Conservation (phyloP, 176 grass and related monocot genomes). For the Aegilops sharonensis region DNA sequence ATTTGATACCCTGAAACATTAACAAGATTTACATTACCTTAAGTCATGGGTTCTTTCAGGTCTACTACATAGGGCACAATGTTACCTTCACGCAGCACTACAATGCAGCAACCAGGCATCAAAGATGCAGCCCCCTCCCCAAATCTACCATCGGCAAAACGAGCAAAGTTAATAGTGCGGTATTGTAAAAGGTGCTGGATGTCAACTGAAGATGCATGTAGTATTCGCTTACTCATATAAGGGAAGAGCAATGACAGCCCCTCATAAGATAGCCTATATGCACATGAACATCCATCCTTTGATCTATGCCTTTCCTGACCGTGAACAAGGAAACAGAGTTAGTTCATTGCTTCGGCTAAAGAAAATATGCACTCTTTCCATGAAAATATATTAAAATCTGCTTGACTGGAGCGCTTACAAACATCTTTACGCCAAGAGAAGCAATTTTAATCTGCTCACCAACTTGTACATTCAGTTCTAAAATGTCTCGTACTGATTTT, state of each 20-base stretch:
- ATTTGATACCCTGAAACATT: slow-evolving; percentile 37
- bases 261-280: slow-evolving; percentile 83
- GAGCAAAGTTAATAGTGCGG: slow-evolving; percentile 62
- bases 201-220: slow-evolving; percentile 57
- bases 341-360: background rate
- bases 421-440: slow-evolving; percentile 85
- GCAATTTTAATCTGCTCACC: slow-evolving; percentile 83
- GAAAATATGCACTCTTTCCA: background rate
- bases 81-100: slow-evolving; percentile 67
- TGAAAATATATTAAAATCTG: background rate
- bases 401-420: slow-evolving; percentile 55
- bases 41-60: background rate
- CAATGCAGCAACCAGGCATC: slow-evolving; percentile 75
- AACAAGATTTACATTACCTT: background rate
- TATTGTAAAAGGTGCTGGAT: slow-evolving; percentile 73
- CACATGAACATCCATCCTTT: slow-evolving; percentile 73
- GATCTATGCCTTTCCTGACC: slow-evolving; percentile 83
- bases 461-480: slow-evolving; percentile 65
- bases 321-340: background rate
- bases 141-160: slow-evolving; percentile 51
- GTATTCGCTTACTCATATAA: slow-evolving; percentile 58
- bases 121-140: slow-evolving; percentile 51
- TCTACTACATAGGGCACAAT: background rate
- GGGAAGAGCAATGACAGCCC: slow-evolving; percentile 72
- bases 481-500: slow-evolving; percentile 61